phyloP scores from a whole-genome alignment of 352 stramenopile species.

The Phytophthora idaei region DNA sequence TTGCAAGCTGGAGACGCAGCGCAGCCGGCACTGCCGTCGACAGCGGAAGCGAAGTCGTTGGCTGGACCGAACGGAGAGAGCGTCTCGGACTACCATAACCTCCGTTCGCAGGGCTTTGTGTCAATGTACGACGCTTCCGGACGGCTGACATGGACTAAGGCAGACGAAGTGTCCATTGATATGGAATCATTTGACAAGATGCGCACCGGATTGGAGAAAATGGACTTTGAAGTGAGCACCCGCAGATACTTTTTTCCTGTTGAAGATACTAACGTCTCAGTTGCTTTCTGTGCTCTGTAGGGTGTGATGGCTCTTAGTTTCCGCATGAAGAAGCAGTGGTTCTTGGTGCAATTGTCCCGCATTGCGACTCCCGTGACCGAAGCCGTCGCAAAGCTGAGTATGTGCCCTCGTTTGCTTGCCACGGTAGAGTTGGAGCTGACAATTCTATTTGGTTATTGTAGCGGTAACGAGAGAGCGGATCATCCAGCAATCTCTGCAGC shows the following conservation, averaged over 20 bases:
- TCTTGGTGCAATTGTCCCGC: slow-evolving; percentile 70
- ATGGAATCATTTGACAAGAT: slow-evolving; percentile 65
- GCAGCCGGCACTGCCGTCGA: slow-evolving; percentile 23
- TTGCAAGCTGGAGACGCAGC: slow-evolving; percentile 11
- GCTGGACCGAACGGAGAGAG: slow-evolving; percentile 54
- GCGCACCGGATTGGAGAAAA: slow-evolving; percentile 38
- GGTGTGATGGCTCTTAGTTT: slow-evolving; percentile 83
- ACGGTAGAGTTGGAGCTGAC: not conserved
- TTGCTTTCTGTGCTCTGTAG: slow-evolving; percentile 19
- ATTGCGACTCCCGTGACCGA: slow-evolving; percentile 71
- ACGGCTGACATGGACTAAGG: slow-evolving; percentile 59
- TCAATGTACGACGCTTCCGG: slow-evolving; percentile 68
- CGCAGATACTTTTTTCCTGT: not conserved
- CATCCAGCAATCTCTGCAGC: slow-evolving; percentile 57
- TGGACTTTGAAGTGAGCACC: slow-evolving; percentile 65
- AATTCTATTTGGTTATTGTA: slow-evolving; percentile 14
- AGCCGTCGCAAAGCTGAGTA: slow-evolving; percentile 71
- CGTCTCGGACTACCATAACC: slow-evolving; percentile 61
- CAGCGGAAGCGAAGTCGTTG: slow-evolving; percentile 25
- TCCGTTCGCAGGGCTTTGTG: slow-evolving; percentile 72
- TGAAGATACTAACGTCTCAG: not conserved
- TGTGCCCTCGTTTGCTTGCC: slow-evolving; percentile 9
- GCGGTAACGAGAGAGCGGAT: slow-evolving; percentile 61
- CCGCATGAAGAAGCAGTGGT: slow-evolving; percentile 85
- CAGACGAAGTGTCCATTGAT: slow-evolving; percentile 69